Percentiles rank a stretch among this genome's conserved stretches.
Evolutionary conservation across 2,329 filamentous ascomycete genomes (phyloP).

Genomic region (Verticillium tricorpus): DNA sequence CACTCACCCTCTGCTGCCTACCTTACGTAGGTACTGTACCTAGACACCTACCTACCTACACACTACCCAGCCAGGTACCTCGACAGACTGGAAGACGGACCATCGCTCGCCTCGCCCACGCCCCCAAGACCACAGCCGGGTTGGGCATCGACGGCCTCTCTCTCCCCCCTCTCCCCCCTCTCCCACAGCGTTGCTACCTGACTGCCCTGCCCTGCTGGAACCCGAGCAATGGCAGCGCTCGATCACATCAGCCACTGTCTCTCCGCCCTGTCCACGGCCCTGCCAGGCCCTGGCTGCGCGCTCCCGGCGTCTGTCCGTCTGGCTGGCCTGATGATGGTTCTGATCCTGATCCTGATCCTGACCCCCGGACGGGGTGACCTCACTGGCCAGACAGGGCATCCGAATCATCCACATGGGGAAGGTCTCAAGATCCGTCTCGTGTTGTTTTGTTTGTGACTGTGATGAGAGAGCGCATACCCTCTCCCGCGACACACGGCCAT

Average conservation of each 20-base stretch:
- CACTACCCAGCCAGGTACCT: too few relatives aligned
- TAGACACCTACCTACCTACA: neutral
- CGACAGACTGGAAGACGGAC: too few relatives aligned
- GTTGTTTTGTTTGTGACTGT: neutral
- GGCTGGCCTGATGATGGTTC: neutral
- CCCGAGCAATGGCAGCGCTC: neutral
- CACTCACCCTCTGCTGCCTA: neutral
- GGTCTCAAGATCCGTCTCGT: neutral
- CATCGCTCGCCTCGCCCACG: too few relatives aligned
- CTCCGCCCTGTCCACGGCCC: neutral
- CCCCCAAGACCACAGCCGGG: constrained; percentile 2
- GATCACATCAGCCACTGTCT: neutral
- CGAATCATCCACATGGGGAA: neutral
- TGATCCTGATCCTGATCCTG: neutral
- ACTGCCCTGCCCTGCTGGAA: neutral
- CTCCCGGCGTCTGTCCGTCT: neutral
- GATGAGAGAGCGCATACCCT: neutral
- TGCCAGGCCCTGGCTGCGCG: neutral
- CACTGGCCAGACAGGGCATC: neutral
- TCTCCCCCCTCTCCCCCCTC: neutral
- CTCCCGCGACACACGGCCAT: neutral
- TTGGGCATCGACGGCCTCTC: constrained; percentile 15
- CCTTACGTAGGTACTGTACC: neutral
- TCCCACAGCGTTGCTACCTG: neutral
- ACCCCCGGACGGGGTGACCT: neutral